A percentile compares a stretch with the other conserved stretches of the same genome.
Conservation (phyloP, 345 rosid genomes). For the Mangifera indica region DNA sequence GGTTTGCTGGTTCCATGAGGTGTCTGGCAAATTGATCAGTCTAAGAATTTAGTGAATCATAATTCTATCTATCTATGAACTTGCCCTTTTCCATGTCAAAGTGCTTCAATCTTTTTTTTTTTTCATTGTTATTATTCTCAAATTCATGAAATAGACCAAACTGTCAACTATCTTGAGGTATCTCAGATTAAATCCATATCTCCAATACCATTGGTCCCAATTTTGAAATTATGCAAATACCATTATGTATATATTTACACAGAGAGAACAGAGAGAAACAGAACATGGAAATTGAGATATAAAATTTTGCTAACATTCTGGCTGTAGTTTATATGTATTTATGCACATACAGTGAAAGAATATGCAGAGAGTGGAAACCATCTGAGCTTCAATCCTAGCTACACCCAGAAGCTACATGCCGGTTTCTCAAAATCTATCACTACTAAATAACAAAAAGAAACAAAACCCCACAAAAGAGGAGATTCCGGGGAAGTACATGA, state of each 20-base stretch:
- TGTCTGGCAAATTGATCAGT: conserved; percentile 8
- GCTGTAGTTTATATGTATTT: conserved; percentile 1
- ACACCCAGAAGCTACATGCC: conserved; percentile 63
- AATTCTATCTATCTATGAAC: too few relatives aligned
- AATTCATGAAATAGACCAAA: conserved; percentile 6
- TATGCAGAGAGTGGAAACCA: conserved; percentile 53
- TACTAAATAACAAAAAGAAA: conserved; percentile 24
- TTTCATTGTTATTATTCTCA: neutral
- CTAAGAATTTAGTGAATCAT: too few relatives aligned
- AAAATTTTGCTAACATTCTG: neutral
- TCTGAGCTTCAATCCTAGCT: conserved; percentile 66
- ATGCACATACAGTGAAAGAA: conserved; percentile 36
- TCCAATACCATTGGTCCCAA: neutral
- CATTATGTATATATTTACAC: conserved; percentile 6
- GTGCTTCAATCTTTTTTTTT: conserved; percentile 13
- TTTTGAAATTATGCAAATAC: neutral
- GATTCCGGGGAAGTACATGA: conserved; percentile 71
- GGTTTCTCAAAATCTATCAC: conserved; percentile 41
- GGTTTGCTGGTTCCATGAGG: neutral
- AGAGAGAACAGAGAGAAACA: neutral
- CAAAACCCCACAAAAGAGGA: conserved; percentile 37
- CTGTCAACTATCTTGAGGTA: neutral
- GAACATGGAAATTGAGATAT: conserved; percentile 2
- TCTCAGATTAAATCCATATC: too few relatives aligned
- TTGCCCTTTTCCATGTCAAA: neutral